Conservation (phyloP, 768 basidiomycete genomes). For the Boletus insuetus region DNA sequence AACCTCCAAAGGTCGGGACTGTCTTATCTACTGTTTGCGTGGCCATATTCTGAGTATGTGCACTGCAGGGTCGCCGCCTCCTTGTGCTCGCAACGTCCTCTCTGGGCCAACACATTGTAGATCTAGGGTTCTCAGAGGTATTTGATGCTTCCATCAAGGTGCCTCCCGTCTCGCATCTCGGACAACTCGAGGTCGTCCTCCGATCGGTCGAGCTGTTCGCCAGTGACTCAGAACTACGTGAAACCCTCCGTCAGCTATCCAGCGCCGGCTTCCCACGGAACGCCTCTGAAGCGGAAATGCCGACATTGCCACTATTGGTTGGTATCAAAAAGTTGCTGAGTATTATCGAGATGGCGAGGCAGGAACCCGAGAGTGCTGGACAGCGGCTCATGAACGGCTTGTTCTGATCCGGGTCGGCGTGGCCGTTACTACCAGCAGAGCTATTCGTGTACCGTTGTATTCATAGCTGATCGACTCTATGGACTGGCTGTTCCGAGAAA, state of each 20-base stretch:
- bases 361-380: slow-evolving; percentile 84
- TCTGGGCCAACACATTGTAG: slow-evolving; percentile 76
- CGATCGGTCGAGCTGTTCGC: slow-evolving; percentile 77
- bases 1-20: slow-evolving; percentile 81
- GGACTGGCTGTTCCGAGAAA: slow-evolving; percentile 5
- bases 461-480: no score
- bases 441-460: slow-evolving; percentile 5
- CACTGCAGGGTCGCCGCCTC: slow-evolving; percentile 76
- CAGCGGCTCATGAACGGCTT: slow-evolving; percentile 65
- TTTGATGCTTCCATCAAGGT: slow-evolving; percentile 89
- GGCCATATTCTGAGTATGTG: slow-evolving; percentile 9
- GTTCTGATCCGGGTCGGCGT: slow-evolving; percentile 30
- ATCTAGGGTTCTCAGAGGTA: slow-evolving; percentile 83
- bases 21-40: neutral
- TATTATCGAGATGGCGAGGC: slow-evolving; percentile 93
- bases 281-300: slow-evolving; percentile 42
- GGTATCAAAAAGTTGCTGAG: slow-evolving; percentile 94
- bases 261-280: slow-evolving; percentile 65
- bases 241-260: slow-evolving; percentile 62
- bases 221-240: slow-evolving; percentile 46
- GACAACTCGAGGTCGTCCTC: slow-evolving; percentile 72
- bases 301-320: slow-evolving; percentile 58
- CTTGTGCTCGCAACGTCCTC: slow-evolving; percentile 93
- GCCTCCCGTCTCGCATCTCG: slow-evolving; percentile 72
- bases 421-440: neutral